Conservation (phyloP, 495 filamentous ascomycete genomes). For the Viridothelium virens region DNA sequence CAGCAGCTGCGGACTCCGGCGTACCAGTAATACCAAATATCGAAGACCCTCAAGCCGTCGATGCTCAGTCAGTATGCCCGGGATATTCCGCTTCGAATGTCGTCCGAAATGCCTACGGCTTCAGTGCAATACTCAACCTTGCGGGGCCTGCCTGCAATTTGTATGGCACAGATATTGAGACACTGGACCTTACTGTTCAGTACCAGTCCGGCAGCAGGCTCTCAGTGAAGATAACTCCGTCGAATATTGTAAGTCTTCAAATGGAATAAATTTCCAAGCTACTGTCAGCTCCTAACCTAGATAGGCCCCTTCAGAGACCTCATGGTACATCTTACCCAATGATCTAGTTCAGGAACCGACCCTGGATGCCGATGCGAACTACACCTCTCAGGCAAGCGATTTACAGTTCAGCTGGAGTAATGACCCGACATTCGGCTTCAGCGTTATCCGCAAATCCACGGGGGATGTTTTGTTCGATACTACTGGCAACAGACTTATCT, state of each 20-base stretch:
- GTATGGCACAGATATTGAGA: conserved; percentile 56
- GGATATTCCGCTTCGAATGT: conserved; percentile 53
- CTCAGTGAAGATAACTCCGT: conserved; percentile 50
- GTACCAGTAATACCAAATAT: conserved; percentile 60
- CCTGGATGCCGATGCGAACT: conserved; percentile 36
- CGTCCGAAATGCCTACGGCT: conserved; percentile 38
- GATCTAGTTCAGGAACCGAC: conserved; percentile 53
- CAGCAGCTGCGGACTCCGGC: conserved; percentile 50
- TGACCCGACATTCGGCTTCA: conserved; percentile 54
- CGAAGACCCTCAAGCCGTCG: conserved; percentile 59
- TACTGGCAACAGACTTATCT: conserved; percentile 48
- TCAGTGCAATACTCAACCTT: conserved; percentile 47
- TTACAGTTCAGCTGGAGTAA: conserved; percentile 53
- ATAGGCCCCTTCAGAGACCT: background rate
- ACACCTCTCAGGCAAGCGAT: conserved; percentile 38
- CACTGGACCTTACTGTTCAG: conserved; percentile 47
- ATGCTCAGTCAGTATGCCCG: conserved; percentile 61
- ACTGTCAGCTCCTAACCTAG: background rate
- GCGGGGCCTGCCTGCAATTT: conserved; percentile 54
- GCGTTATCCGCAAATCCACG: conserved; percentile 47
- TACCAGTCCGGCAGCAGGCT: conserved; percentile 50
- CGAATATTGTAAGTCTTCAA: conserved; percentile 41
- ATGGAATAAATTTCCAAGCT: background rate
- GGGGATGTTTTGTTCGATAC: conserved; percentile 53
- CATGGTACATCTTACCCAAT: conserved; percentile 53